These are phyloP conservation scores for Kickxella alabastrina DNA, from an alignment of 192 early-diverging fungal species.

Conservation along the genomic window DNA sequence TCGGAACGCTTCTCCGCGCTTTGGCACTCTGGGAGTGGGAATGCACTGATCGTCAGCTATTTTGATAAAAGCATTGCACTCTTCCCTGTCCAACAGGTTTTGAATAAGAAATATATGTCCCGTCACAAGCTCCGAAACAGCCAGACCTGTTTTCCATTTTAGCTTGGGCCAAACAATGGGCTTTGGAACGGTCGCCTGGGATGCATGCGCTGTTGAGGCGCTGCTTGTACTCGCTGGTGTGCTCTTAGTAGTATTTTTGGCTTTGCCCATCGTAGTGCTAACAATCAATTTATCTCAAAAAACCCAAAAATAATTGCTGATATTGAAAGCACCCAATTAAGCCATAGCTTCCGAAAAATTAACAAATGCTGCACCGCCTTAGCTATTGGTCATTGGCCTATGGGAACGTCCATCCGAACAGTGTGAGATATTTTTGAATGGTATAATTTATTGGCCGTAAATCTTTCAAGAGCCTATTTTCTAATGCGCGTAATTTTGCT, in stretches of 20 bases:
- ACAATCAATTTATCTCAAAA: too few species aligned
- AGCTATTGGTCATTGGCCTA: too few species aligned
- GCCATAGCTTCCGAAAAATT: too few species aligned
- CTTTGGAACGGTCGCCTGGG: too few species aligned
- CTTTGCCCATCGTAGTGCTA: slow-evolving; percentile 6
- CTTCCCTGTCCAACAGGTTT: slow-evolving; percentile 17
- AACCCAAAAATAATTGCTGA: not conserved
- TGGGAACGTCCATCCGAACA: too few species aligned
- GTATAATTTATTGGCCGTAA: too few species aligned
- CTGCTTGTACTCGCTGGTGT: not conserved
- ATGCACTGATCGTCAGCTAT: slow-evolving; percentile 34
- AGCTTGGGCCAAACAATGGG: slow-evolving; percentile 29
- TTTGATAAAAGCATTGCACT: slow-evolving; percentile 42
- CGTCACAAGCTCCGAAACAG: slow-evolving; percentile 28
- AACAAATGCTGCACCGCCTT: too few species aligned
- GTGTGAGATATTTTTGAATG: too few species aligned
- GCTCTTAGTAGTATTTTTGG: not conserved
- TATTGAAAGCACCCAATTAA: too few species aligned
- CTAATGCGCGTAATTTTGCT: not conserved
- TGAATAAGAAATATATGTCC: slow-evolving; percentile 37
- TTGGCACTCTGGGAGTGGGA: slow-evolving; percentile 40
- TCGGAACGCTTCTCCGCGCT: slow-evolving; percentile 57
- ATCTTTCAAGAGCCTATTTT: not conserved
- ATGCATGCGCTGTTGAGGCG: not conserved
- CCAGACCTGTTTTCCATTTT: slow-evolving; percentile 23